Evolutionary conservation across 306 rosid species (phyloP).

Genomic region (Lotus japonicus): DNA sequence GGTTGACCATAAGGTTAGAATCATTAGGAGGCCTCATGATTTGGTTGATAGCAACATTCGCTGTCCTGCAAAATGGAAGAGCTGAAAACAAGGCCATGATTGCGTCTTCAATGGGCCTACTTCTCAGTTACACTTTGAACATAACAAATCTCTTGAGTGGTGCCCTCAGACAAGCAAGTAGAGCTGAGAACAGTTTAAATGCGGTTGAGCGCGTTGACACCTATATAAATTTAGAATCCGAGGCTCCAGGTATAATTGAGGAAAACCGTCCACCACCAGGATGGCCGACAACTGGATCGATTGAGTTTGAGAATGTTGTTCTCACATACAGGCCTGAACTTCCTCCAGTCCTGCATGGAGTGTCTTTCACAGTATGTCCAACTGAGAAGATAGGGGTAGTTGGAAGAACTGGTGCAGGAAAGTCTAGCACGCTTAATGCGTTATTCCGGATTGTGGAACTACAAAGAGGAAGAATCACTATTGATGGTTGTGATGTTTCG

Average conservation of each 20-base stretch:
- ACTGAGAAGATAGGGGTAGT: conserved; percentile 85
- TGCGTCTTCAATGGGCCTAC: conserved; percentile 88
- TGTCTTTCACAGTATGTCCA: conserved; percentile 56
- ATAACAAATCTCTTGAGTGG: conserved; percentile 69
- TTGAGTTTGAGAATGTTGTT: conserved; percentile 71
- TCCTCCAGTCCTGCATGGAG: conserved; percentile 77
- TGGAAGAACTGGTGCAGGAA: conserved; percentile 97
- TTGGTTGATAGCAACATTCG: conserved; percentile 81
- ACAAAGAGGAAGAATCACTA: conserved; percentile 62
- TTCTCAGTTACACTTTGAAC: conserved; percentile 75
- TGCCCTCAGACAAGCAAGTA: conserved; percentile 78
- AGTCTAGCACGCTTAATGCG: conserved; percentile 91
- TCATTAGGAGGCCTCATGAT: conserved; percentile 83
- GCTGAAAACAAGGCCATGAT: conserved; percentile 44
- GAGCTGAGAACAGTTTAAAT: conserved; percentile 77
- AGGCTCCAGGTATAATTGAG: conserved; percentile 62
- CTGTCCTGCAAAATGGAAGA: conserved; percentile 70
- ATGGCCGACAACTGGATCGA: conserved; percentile 79
- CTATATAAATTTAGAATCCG: conserved; percentile 63
- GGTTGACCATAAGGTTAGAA: conserved; percentile 72
- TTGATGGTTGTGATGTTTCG: conserved; percentile 65
- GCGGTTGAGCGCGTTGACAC: conserved; percentile 85
- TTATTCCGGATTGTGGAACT: conserved; percentile 76
- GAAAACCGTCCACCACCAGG: conserved; percentile 65
- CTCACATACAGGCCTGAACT: conserved; percentile 86